These are phyloP conservation scores for Termitomyces sp. DNA, from an alignment of 768 basidiomycete species.

Conservation along the genomic window DNA sequence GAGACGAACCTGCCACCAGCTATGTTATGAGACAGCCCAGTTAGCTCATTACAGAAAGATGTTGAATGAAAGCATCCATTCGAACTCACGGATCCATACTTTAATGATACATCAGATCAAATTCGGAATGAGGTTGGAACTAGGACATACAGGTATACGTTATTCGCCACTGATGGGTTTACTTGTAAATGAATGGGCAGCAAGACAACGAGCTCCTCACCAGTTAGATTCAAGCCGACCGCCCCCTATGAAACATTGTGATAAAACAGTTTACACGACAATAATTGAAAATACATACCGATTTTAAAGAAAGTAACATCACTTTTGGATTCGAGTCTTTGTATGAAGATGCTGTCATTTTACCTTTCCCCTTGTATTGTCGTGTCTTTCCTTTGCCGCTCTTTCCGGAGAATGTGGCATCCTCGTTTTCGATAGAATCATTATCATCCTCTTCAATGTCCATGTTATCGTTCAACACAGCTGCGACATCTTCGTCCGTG, in stretches of 20 bases:
- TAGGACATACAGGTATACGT: slow-evolving; percentile 63
- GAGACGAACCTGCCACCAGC: slow-evolving; percentile 70
- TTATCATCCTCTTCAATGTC: slow-evolving; percentile 31
- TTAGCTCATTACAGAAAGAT: neutral
- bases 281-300: slow-evolving; percentile 27
- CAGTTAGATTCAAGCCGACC: slow-evolving; percentile 80
- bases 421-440: slow-evolving; percentile 18
- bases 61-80: neutral
- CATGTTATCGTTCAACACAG: slow-evolving; percentile 8
- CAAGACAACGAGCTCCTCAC: slow-evolving; percentile 18
- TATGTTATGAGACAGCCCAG: slow-evolving; percentile 19
- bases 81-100: slow-evolving; percentile 81
- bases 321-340: slow-evolving; percentile 56
- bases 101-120: slow-evolving; percentile 7
- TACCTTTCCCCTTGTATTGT: slow-evolving; percentile 35
- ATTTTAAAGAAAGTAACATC: slow-evolving; percentile 86
- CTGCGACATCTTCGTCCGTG: slow-evolving; percentile 20
- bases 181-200: neutral
- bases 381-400: slow-evolving; percentile 20
- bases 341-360: slow-evolving; percentile 6
- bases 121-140: neutral
- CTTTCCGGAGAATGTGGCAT: slow-evolving; percentile 13
- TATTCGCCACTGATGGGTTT: slow-evolving; percentile 60
- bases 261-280: neutral
- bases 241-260: slow-evolving; percentile 48